Percentiles rank a stretch among this genome's conserved stretches.
phyloP scores from a whole-genome alignment of 768 basidiomycete species.

The Clathrus columnatus region DNA sequence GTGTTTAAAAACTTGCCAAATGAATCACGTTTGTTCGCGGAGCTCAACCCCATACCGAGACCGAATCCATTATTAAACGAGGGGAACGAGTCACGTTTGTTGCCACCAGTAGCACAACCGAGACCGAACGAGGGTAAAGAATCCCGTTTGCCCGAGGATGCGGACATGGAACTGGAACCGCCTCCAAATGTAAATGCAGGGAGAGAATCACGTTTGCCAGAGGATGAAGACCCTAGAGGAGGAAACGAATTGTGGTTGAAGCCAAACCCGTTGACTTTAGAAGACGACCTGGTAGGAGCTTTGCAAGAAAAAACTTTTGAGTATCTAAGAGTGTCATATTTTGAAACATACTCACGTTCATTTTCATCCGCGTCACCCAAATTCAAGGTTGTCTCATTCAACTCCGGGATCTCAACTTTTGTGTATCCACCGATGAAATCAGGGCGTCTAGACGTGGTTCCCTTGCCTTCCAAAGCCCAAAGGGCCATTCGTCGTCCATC shows the following conservation, averaged over 20 bases:
- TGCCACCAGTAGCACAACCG: constrained; percentile 30
- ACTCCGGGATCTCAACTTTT: constrained; percentile 79
- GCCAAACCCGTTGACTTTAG: not conserved
- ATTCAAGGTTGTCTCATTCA: constrained; percentile 52
- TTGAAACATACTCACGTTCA: constrained; percentile 7
- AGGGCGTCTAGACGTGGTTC: constrained; percentile 37
- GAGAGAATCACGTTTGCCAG: not conserved
- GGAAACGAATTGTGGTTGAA: not conserved
- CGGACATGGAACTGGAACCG: not conserved
- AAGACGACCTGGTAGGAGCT: not conserved
- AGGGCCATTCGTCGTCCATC: constrained; percentile 77
- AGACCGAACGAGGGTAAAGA: not conserved
- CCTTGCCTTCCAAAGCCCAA: constrained; percentile 81
- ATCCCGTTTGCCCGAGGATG: constrained; percentile 1
- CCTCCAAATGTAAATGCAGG: constrained; percentile 1
- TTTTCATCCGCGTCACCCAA: constrained; percentile 55
- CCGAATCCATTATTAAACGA: constrained; percentile 37
- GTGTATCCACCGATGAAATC: constrained; percentile 32
- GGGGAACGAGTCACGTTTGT: constrained; percentile 47
- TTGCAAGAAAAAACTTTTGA: not conserved
- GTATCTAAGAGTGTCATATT: not conserved
- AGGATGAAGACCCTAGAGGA: not conserved
- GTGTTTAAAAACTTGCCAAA: constrained; percentile 56
- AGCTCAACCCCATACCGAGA: constrained; percentile 31
- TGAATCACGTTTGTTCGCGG: constrained; percentile 68